These are phyloP conservation scores for Betula pendula DNA, from an alignment of 306 rosid genomes.

Conservation along the genomic window DNA sequence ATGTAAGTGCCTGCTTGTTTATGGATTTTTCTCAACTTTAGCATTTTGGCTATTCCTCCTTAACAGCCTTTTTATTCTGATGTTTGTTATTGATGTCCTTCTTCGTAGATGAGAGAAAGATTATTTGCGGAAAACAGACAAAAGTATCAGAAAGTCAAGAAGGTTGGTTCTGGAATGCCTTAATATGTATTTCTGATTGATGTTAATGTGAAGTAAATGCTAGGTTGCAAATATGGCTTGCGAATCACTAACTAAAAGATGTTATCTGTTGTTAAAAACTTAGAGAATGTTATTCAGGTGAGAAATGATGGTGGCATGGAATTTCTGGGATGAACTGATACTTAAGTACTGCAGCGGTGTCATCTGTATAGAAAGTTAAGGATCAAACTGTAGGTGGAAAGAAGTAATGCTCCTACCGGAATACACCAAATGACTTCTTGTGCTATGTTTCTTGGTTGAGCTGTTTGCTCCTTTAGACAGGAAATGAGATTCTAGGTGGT, in stretches of 20 bases:
- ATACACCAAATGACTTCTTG: background rate
- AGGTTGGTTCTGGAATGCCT: slow-evolving; percentile 58
- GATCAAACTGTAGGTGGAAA: background rate
- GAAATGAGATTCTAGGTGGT: background rate
- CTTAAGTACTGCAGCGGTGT: too few species aligned
- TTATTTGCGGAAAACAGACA: slow-evolving; percentile 90
- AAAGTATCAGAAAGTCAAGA: slow-evolving; percentile 89
- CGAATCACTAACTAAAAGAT: background rate
- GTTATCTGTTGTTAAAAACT: background rate
- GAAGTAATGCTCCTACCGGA: background rate
- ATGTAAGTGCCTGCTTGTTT: slow-evolving; percentile 45
- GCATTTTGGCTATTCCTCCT: slow-evolving; percentile 17
- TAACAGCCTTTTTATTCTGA: slow-evolving; percentile 14
- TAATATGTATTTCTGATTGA: slow-evolving; percentile 11
- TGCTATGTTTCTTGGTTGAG: background rate
- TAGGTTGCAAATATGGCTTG: slow-evolving; percentile 9
- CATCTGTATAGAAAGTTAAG: background rate
- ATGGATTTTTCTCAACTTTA: slow-evolving; percentile 11
- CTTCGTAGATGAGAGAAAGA: slow-evolving; percentile 80
- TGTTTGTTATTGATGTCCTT: slow-evolving; percentile 22
- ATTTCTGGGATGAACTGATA: background rate
- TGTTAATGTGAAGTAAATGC: slow-evolving; percentile 9
- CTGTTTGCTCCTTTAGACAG: background rate
- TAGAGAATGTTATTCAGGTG: background rate
- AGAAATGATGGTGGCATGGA: background rate